Conservation (phyloP, 805 yeast species). For the Blastobotrys peoriensis region DNA sequence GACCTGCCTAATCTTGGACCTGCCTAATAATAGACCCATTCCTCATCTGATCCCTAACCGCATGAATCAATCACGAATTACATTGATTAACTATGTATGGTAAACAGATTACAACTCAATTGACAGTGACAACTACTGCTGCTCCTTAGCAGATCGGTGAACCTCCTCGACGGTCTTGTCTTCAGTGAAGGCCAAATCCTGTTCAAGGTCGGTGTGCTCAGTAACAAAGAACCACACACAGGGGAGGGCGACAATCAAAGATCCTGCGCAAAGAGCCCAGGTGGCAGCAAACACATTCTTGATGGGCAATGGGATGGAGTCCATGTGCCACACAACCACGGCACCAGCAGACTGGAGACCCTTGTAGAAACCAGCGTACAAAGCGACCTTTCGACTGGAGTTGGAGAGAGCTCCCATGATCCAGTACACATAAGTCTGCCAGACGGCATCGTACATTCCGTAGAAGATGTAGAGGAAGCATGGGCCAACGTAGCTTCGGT, state of each 20-base stretch:
- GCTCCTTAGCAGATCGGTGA: no score
- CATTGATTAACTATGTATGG: no score
- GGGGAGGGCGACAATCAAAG: slow-evolving; percentile 7
- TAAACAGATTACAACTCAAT: no score
- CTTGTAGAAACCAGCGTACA: slow-evolving; percentile 56
- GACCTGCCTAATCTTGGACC: no score
- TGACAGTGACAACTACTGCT: no score
- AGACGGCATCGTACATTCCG: slow-evolving; percentile 53
- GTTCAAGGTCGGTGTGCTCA: slow-evolving; percentile 9
- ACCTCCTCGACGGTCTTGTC: slow-evolving; percentile 10
- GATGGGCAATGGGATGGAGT: slow-evolving; percentile 34
- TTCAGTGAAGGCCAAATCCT: slow-evolving; percentile 7
- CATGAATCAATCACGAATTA: no score
- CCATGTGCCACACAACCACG: slow-evolving; percentile 53
- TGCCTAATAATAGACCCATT: no score
- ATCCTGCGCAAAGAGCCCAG: slow-evolving; percentile 41
- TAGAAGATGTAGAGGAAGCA: slow-evolving; percentile 56
- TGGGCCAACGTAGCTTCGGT: slow-evolving; percentile 46
- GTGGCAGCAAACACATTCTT: slow-evolving; percentile 40
- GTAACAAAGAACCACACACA: slow-evolving; percentile 5
- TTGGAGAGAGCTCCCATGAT: slow-evolving; percentile 52
- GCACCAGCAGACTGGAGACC: slow-evolving; percentile 59
- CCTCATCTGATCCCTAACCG: no score
- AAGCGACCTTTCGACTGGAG: slow-evolving; percentile 46
- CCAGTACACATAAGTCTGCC: slow-evolving; percentile 53